Percentiles rank a stretch among this genome's conserved stretches.
Evolutionary conservation across 768 basidiomycete species (phyloP).

Genomic region (Mycena rosella): DNA sequence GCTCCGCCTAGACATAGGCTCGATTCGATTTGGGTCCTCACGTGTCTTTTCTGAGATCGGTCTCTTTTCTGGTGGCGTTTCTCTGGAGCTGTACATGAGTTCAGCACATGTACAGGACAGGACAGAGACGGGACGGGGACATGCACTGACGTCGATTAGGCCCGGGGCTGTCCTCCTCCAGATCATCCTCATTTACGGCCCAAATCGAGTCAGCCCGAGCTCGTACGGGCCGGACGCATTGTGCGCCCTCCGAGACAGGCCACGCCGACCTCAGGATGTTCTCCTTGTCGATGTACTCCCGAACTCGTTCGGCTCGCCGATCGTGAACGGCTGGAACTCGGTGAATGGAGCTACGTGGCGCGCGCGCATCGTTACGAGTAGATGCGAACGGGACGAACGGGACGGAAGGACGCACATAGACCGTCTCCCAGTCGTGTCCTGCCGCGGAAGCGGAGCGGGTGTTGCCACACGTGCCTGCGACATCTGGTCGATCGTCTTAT

Average conservation of each 20-base stretch:
- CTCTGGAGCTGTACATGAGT: conserved; percentile 7
- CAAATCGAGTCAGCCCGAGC: conserved; percentile 86
- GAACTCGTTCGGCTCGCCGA: conserved; percentile 80
- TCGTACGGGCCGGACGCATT: conserved; percentile 83
- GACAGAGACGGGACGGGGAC: conserved; percentile 38
- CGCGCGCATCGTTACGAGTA: conserved; percentile 48
- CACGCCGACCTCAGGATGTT: conserved; percentile 87
- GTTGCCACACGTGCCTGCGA: conserved; percentile 88
- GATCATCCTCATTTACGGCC: conserved; percentile 83
- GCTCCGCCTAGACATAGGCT: conserved; percentile 13
- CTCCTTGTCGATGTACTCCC: conserved; percentile 80
- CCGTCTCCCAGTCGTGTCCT: conserved; percentile 81
- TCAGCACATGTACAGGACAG: not conserved
- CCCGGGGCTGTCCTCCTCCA: conserved; percentile 45
- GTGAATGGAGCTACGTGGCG: conserved; percentile 76
- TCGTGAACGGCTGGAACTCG: conserved; percentile 80
- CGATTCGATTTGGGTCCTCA: not conserved
- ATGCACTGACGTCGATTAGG: conserved; percentile 50
- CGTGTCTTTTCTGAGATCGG: conserved; percentile 16
- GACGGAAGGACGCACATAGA: conserved; percentile 68
- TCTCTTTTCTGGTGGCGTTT: not conserved
- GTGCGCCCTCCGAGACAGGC: conserved; percentile 90
- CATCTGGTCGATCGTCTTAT: conserved; percentile 86
- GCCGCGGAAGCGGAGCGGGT: conserved; percentile 85
- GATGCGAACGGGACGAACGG: conserved; percentile 12